A percentile compares a stretch with the other conserved stretches of the same genome.
Evolutionary conservation across 441 rosid genomes (phyloP).

Genomic region (Gossypium gossypioides): DNA sequence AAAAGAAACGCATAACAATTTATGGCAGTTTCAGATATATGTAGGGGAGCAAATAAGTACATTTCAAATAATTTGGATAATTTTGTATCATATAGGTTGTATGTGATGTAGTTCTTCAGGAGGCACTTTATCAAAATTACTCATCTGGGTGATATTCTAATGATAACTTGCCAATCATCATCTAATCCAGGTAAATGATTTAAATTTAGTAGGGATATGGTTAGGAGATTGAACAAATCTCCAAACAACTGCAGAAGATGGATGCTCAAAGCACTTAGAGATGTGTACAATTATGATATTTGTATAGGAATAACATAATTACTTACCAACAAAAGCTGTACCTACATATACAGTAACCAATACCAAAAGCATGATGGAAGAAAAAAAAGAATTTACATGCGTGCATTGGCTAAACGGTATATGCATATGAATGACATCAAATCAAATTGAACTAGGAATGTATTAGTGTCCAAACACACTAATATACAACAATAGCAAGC

Average conservation of each 20-base stretch:
- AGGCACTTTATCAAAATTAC: neutral
- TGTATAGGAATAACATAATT: neutral
- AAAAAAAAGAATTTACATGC: neutral
- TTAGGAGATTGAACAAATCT: neutral
- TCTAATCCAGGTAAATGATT: neutral
- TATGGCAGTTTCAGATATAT: neutral
- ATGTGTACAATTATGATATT: neutral
- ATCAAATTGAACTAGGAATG: neutral
- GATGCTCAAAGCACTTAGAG: neutral
- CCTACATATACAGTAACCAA: neutral
- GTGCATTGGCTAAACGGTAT: neutral
- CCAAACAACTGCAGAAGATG: neutral
- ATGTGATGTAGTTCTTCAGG: neutral
- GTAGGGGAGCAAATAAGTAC: neutral
- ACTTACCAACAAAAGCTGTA: neutral
- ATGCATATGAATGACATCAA: neutral
- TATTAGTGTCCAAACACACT: neutral
- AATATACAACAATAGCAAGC: neutral
- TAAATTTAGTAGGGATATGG: neutral
- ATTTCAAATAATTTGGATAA: neutral
- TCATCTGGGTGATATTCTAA: neutral
- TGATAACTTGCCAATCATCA: constrained; percentile 3
- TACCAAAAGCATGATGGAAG: neutral
- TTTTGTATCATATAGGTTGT: neutral
- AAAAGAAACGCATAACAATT: neutral